Conservation (phyloP, 441 rosid genomes). For the Sinapis alba region DNA sequence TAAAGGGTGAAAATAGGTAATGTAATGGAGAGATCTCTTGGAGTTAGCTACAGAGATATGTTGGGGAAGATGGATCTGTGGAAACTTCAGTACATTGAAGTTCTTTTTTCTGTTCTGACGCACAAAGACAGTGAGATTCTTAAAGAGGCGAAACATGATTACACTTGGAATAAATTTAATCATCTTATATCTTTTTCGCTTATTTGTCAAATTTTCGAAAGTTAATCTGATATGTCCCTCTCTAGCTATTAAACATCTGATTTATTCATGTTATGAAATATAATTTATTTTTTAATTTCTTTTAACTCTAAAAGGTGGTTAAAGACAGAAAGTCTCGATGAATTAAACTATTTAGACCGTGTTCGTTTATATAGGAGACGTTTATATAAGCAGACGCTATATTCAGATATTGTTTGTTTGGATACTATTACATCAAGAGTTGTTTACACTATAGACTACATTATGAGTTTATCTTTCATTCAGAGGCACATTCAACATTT, state of each 20-base stretch:
- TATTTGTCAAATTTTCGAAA: background rate
- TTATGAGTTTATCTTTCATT: too few relatives aligned
- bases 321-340: too few relatives aligned
- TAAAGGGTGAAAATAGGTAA: background rate
- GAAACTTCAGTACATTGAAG: constrained; percentile 22
- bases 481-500: too few relatives aligned
- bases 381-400: too few relatives aligned
- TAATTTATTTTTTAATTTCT: too few relatives aligned
- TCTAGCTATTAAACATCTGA: background rate
- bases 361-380: too few relatives aligned
- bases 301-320: too few relatives aligned
- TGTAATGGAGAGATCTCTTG: constrained; percentile 28
- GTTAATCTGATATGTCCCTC: background rate
- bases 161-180: constrained; percentile 27
- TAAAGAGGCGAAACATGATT: constrained; percentile 35
- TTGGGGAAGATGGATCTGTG: constrained; percentile 32
- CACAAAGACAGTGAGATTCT: constrained; percentile 34
- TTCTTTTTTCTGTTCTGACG: constrained; percentile 29
- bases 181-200: background rate
- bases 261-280: too few relatives aligned
- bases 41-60: background rate
- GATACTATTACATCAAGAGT: too few relatives aligned
- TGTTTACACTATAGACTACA: too few relatives aligned
- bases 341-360: too few relatives aligned
- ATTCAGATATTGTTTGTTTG: too few relatives aligned